These are phyloP conservation scores for Theobroma cacao DNA, from an alignment of 345 rosid species.

Conservation along the genomic window DNA sequence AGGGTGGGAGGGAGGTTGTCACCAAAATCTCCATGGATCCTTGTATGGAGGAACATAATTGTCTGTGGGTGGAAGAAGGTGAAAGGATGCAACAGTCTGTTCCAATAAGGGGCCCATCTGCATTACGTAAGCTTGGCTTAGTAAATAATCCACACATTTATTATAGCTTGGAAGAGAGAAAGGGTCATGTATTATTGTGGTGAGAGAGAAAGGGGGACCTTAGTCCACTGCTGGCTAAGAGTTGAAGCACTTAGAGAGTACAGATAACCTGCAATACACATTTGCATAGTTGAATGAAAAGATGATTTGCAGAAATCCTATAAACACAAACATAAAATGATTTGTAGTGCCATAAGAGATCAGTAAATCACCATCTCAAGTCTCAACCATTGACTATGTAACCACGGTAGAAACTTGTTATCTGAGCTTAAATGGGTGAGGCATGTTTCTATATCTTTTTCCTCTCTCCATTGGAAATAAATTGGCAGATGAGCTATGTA, in stretches of 20 bases:
- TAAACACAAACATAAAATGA: background rate
- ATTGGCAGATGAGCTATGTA: background rate
- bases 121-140: slow-evolving; percentile 16
- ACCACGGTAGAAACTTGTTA: background rate
- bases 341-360: background rate
- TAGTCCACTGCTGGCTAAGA: slow-evolving; percentile 76
- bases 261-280: slow-evolving; percentile 60
- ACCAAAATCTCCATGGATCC: slow-evolving; percentile 99
- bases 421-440: background rate
- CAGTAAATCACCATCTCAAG: background rate
- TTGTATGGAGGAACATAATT: slow-evolving; percentile 89
- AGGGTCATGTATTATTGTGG: background rate
- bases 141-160: slow-evolving; percentile 3
- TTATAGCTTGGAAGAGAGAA: too few relatives aligned
- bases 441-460: background rate
- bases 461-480: background rate
- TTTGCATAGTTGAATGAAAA: slow-evolving; percentile 2
- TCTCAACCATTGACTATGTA: background rate
- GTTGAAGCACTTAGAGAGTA: slow-evolving; percentile 92
- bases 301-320: background rate
- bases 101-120: slow-evolving; percentile 90
- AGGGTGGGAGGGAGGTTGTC: slow-evolving; percentile 11
- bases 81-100: slow-evolving; percentile 66
- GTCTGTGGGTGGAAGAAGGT: slow-evolving; percentile 73
- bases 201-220: slow-evolving; percentile 43